Conservation (phyloP, 345 rosid genomes). For the Sisymbrium irio region DNA sequence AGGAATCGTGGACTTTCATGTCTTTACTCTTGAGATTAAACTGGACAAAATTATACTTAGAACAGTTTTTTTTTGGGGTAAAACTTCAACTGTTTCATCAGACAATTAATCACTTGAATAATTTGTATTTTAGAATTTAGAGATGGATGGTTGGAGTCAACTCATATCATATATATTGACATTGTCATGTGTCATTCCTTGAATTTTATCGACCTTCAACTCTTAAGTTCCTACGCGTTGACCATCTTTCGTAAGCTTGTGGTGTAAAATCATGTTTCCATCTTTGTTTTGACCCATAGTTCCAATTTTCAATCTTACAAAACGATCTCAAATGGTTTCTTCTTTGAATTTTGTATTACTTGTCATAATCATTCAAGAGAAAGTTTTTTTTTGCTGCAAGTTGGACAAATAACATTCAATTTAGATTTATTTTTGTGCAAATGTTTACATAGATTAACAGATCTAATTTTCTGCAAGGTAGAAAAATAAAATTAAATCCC, state of each 20-base stretch:
- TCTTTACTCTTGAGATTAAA: too few species aligned
- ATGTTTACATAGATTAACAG: not conserved
- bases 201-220: not conserved
- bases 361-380: not conserved
- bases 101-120: not conserved
- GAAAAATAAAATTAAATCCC: not conserved
- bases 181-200: not conserved
- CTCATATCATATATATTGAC: slow-evolving; percentile 7
- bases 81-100: too few species aligned
- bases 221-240: not conserved
- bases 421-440: not conserved
- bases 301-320: not conserved
- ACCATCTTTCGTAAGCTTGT: slow-evolving; percentile 9
- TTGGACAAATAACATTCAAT: slow-evolving; percentile 6
- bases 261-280: slow-evolving; percentile 5
- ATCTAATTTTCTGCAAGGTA: not conserved
- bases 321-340: not conserved
- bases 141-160: not conserved
- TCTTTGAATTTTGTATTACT: slow-evolving; percentile 1
- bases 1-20: too few species aligned
- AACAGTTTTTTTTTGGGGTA: too few species aligned
- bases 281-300: slow-evolving; percentile 9
- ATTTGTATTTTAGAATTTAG: not conserved
- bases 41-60: too few species aligned
- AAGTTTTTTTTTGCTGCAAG: slow-evolving; percentile 13